Evolutionary conservation across 352 stramenopile species (phyloP).

Genomic region (Pythium brachiatum): DNA sequence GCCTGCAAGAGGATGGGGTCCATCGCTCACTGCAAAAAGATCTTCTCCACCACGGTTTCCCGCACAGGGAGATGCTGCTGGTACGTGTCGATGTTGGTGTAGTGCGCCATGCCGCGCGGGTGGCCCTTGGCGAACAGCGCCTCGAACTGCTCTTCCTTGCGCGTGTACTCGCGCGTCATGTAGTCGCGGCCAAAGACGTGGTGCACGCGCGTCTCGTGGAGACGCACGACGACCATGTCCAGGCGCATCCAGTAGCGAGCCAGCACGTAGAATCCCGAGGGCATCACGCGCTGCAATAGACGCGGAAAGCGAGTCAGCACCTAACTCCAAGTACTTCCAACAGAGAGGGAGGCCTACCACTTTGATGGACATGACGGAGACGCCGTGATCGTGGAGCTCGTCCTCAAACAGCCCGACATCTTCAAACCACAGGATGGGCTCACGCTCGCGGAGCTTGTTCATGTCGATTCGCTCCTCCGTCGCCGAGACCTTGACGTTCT

Average conservation of each 20-base stretch:
- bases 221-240: conserved; percentile 71
- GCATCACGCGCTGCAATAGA: conserved; percentile 65
- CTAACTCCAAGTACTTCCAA: too few species aligned
- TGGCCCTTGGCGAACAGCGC: conserved; percentile 60
- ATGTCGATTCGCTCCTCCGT: conserved; percentile 66
- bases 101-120: conserved; percentile 74
- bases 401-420: conserved; percentile 80
- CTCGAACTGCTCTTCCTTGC: conserved; percentile 77
- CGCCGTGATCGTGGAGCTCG: conserved; percentile 81
- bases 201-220: conserved; percentile 83
- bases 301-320: background rate
- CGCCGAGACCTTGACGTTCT: conserved; percentile 37
- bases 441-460: conserved; percentile 77
- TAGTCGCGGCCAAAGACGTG: conserved; percentile 74
- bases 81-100: conserved; percentile 82
- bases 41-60: conserved; percentile 62
- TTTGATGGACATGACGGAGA: conserved; percentile 80
- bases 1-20: background rate
- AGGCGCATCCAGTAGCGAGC: conserved; percentile 83
- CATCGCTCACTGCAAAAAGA: conserved; percentile 40
- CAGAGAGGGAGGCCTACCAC: too few species aligned
- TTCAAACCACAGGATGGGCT: conserved; percentile 84
- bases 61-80: conserved; percentile 66
- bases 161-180: conserved; percentile 77
- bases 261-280: conserved; percentile 77